These are phyloP conservation scores for Penicillium psychrofluorescens DNA, from an alignment of 495 filamentous ascomycete genomes.

Conservation along the genomic window DNA sequence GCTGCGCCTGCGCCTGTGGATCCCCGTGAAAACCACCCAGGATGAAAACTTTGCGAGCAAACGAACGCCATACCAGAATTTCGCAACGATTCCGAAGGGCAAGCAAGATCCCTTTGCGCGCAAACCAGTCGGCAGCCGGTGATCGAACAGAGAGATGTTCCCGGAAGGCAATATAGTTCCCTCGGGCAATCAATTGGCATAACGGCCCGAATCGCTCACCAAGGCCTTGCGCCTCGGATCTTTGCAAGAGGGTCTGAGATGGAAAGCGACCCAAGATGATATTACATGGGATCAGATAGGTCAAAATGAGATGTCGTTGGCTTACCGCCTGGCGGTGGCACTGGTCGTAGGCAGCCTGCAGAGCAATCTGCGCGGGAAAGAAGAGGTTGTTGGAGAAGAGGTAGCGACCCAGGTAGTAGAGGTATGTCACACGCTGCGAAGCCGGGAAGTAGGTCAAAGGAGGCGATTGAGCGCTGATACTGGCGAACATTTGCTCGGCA, in stretches of 20 bases:
- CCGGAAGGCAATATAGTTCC: constrained; percentile 73
- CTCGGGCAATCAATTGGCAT: constrained; percentile 62
- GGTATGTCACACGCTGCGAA: constrained; percentile 82
- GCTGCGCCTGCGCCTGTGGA: constrained; percentile 24
- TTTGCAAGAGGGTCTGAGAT: constrained; percentile 50
- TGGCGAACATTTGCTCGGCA: constrained; percentile 82
- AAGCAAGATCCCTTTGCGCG: constrained; percentile 65
- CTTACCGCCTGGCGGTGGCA: constrained; percentile 57
- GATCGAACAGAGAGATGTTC: constrained; percentile 50
- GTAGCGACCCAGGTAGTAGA: constrained; percentile 91
- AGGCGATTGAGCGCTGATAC: constrained; percentile 76
- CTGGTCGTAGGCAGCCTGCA: constrained; percentile 75
- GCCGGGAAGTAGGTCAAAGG: constrained; percentile 73
- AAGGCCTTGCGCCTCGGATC: constrained; percentile 68
- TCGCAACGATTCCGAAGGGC: constrained; percentile 67
- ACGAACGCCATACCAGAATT: constrained; percentile 74
- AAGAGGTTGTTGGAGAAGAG: constrained; percentile 77
- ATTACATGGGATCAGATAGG: constrained; percentile 76
- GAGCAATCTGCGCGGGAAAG: constrained; percentile 60
- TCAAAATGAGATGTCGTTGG: constrained; percentile 74
- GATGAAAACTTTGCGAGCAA: constrained; percentile 71
- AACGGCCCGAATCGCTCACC: constrained; percentile 66
- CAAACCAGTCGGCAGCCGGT: constrained; percentile 58
- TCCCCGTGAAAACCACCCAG: constrained; percentile 49
- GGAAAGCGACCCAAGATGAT: constrained; percentile 84